Percentiles rank a stretch among this genome's conserved stretches.
phyloP scores from a whole-genome alignment of 148 eudicot genomes.

The Vaccinium corymbosum region DNA sequence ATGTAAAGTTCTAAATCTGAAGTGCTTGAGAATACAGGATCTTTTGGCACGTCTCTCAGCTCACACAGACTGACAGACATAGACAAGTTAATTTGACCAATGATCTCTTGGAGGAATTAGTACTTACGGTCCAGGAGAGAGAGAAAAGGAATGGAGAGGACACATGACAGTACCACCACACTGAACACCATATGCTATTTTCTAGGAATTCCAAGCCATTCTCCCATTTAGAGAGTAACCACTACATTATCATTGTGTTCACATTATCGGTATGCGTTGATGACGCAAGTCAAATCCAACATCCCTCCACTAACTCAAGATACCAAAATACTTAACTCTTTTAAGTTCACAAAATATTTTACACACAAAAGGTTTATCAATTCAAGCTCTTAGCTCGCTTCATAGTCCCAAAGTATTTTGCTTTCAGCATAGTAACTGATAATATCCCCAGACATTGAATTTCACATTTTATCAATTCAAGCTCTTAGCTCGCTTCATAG shows the following conservation, averaged over 20 bases:
- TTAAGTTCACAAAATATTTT: background rate
- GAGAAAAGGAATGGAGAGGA: background rate
- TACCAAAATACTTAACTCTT: background rate
- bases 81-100: background rate
- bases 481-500: conserved; percentile 3
- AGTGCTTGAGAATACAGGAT: background rate
- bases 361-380: background rate
- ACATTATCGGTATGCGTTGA: background rate
- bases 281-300: background rate
- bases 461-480: background rate
- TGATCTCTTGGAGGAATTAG: background rate
- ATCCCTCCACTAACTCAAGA: background rate
- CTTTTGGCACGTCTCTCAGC: background rate
- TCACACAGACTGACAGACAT: background rate
- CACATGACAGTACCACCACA: background rate
- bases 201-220: background rate
- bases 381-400: too few relatives aligned
- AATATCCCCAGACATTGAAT: too few relatives aligned
- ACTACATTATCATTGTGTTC: background rate
- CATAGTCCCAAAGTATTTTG: too few relatives aligned
- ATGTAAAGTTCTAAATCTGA: background rate
- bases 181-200: background rate
- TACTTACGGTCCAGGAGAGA: background rate
- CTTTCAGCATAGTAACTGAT: too few relatives aligned
- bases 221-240: background rate